Percentiles rank a stretch among this genome's conserved stretches.
Evolutionary conservation across 768 basidiomycete species (phyloP).

Genomic region (Cubamyces lactineus): DNA sequence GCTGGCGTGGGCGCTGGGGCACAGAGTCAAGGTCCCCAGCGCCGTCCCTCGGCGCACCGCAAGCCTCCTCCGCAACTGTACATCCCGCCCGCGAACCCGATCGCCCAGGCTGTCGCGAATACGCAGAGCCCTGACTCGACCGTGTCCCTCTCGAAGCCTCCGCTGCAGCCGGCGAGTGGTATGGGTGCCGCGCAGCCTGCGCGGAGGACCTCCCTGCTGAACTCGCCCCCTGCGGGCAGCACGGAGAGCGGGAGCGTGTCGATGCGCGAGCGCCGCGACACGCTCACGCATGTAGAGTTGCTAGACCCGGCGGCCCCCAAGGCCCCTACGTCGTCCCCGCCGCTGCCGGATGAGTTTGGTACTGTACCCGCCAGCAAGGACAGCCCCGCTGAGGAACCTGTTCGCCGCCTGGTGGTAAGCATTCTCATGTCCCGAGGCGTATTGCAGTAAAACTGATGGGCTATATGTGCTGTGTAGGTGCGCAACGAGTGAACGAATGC

Average conservation of each 20-base stretch:
- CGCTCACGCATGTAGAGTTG: slow-evolving; percentile 18
- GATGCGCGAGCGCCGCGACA: slow-evolving; percentile 11
- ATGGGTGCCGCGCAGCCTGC: slow-evolving; percentile 23
- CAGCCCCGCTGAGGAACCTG: slow-evolving; percentile 5
- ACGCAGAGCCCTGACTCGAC: slow-evolving; percentile 18
- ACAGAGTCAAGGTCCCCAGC: slow-evolving; percentile 15
- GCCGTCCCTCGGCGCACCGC: slow-evolving; percentile 21
- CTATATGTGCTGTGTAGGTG: slow-evolving; percentile 14
- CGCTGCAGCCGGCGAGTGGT: slow-evolving; percentile 20
- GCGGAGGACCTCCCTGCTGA: slow-evolving; percentile 27
- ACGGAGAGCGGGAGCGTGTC: neutral
- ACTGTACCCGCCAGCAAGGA: slow-evolving; percentile 5
- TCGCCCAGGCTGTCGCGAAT: slow-evolving; percentile 9
- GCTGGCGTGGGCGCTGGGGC: slow-evolving; percentile 19
- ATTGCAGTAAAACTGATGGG: neutral
- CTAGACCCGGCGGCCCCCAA: slow-evolving; percentile 26
- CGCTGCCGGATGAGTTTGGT: slow-evolving; percentile 32
- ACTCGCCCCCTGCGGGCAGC: slow-evolving; percentile 20
- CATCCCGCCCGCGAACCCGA: slow-evolving; percentile 21
- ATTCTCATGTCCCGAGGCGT: neutral
- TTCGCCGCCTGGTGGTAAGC: slow-evolving; percentile 26
- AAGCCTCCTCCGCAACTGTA: slow-evolving; percentile 29
- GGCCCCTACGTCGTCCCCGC: slow-evolving; percentile 20
- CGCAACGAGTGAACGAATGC: slow-evolving; percentile 25
- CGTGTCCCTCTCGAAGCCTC: slow-evolving; percentile 17